Evolutionary conservation across 2,329 filamentous ascomycete species (phyloP), one percentile per base, ranked within the genome.

Genomic region (Hypoxylon sp.): DNA sequence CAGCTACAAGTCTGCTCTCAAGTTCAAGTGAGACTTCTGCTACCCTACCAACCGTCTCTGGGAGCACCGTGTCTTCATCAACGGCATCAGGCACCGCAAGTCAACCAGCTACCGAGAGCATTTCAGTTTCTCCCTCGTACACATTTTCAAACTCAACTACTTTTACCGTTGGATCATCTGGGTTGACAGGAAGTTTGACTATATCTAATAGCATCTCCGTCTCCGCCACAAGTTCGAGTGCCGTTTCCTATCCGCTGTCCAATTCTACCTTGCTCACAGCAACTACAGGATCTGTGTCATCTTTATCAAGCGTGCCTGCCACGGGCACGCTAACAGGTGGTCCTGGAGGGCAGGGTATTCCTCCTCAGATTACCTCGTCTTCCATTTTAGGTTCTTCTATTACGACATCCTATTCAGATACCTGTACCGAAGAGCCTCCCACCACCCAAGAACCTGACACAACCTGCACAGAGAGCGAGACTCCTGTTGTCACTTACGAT

Each of bases 391-490:
- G 63, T 8, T 35, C 51, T 13, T 64, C 69, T 50, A 57, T 48
- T 17, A 65, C 53, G 50, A n/a, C 57, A 27, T 64, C 56, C 54
- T 68, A 58, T 33, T 56, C 66, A 11, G 64, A 69, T 66, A 73
- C 71, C 14, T 73, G 71, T 25, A 72, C 61, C 0, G 69, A 73
- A 31, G 66, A 72, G 48, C 33, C 40, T 51, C n/a, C 63, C 10
- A 63, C 61, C 6, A 68, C 64, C 17, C 55, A 58, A 27, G 57
- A 62, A 22, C 60, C 67, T 11, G 56, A 68, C 10, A 71, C 72
- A 35, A 72, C 65, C 30, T 72, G 70, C 22, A 66, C 70, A n/a
- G 70, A 72, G 48, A 72, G 65, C 40, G 70, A 71, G 51, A 64
- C 58, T 17, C 51, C 51, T 3, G 14, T 65, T 37, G 20, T 46